Base-by-base conservation (phyloP, 31 red algal genomes). In the Endocladia muricata region DNA sequence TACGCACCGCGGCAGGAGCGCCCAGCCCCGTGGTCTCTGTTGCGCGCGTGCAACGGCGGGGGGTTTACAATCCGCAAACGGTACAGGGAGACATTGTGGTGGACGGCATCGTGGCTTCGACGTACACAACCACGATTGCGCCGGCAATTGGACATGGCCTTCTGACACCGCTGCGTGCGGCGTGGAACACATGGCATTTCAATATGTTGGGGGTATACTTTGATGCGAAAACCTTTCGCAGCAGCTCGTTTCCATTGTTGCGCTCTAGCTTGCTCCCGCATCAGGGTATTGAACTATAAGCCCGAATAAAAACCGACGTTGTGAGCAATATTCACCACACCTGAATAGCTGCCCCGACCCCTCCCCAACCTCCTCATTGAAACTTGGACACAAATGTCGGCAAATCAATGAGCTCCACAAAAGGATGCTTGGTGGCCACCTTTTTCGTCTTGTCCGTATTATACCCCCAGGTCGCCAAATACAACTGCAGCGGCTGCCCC, bases 401-500 rank as follows among this genome's bases (percentile, higher is more conserved):
- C 37, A 97, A 76, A 52, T 93, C 90, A 23, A 97, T 76, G 37
- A 87, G 67, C 31, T 70, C 48, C 41, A 97, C 87, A 36, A 91
- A 91, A 15, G 94, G 94, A 49, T 97, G 84, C 62, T 68, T 77
- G 43, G 73, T 85, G 35, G 94, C 94, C n/a, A 85, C 77, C 13
- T 49, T 31, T 40, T 82, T 76, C 61, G 73, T 72, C 22, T 81
- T 52, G 42, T 71, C 72, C 52, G 91, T 94, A 55, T 98, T 94
- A 63, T 98, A 98, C 7, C 96, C 96, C 96, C 96, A 98, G 26
- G 74, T 85, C 2, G 96, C 96, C 9, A 98, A 73, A 71, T 88
- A 88, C 21, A 91, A 79, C 44, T 82, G 41, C 28, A 98, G 76
- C 26, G 88, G 88, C 55, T 89, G 84, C 31, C 96, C 96, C 33